Conservation (phyloP, 2,329 filamentous ascomycete species). For the Trichoderma sp. region DNA sequence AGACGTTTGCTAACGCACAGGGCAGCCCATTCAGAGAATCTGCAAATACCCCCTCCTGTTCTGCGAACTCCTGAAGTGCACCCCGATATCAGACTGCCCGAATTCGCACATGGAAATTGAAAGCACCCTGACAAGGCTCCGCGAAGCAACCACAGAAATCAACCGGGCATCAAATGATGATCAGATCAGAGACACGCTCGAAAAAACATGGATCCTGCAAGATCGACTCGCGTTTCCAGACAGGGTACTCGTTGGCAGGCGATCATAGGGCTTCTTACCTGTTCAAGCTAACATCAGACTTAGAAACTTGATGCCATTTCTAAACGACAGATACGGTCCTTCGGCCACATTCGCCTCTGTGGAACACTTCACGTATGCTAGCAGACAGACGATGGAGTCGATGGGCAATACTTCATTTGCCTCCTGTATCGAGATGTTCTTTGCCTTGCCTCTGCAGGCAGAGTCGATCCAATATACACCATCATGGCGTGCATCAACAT, state of each 20-base stretch:
- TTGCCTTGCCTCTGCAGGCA: slow-evolving; percentile 70
- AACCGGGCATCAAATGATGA: slow-evolving; percentile 82
- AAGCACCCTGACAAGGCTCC: slow-evolving; percentile 69
- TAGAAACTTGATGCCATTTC: slow-evolving; percentile 56
- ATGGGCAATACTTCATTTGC: slow-evolving; percentile 82
- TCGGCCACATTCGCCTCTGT: slow-evolving; percentile 80
- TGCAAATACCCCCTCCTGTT: slow-evolving; percentile 91
- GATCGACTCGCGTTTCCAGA: slow-evolving; percentile 75
- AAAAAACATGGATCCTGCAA: slow-evolving; percentile 84
- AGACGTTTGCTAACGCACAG: slow-evolving; percentile 7
- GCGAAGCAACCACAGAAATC: slow-evolving; percentile 75
- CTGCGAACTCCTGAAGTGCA: slow-evolving; percentile 77
- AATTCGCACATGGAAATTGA: slow-evolving; percentile 79
- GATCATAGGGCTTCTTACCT: background rate
- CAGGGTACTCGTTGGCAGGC: slow-evolving; percentile 55
- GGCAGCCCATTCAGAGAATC: slow-evolving; percentile 84
- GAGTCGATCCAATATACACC: slow-evolving; percentile 67
- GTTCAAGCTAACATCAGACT: background rate
- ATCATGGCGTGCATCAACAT: slow-evolving; percentile 75
- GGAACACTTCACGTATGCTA: slow-evolving; percentile 84
- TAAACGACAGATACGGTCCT: slow-evolving; percentile 70
- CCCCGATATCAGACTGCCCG: slow-evolving; percentile 82
- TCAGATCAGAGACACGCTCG: slow-evolving; percentile 67
- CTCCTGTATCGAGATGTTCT: slow-evolving; percentile 81
- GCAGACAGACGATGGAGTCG: slow-evolving; percentile 67